Conservation (phyloP, 2,329 filamentous ascomycete genomes). For the Chaetomium strumarium region DNA sequence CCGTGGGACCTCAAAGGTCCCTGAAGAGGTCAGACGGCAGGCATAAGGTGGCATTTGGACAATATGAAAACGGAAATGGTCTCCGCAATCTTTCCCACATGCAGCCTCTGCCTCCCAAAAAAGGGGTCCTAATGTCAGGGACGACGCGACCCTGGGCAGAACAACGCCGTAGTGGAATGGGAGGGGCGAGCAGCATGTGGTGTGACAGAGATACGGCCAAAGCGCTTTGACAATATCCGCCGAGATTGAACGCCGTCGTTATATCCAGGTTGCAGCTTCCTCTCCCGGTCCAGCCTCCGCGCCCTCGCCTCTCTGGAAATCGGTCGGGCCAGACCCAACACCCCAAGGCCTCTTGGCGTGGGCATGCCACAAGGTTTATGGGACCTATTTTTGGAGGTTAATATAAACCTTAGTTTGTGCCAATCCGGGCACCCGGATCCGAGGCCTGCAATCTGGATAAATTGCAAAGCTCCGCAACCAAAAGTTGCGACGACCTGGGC, state of each 20-base stretch:
- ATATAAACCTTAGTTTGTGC: conserved; percentile 19
- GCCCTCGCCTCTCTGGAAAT: conserved; percentile 8
- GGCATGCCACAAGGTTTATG: neutral
- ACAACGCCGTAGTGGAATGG: neutral
- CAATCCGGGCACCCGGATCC: conserved; percentile 25
- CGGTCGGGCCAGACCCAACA: conserved; percentile 1
- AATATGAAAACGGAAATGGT: conserved; percentile 19
- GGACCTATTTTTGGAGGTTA: conserved; percentile 24
- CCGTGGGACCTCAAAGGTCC: conserved; percentile 5
- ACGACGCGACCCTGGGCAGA: conserved; percentile 2
- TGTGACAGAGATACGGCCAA: conserved; percentile 7
- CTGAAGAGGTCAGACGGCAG: conserved; percentile 5
- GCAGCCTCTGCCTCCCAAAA: neutral
- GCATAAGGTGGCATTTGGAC: conserved; percentile 17
- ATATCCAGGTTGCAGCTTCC: conserved; percentile 7
- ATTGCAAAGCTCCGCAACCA: conserved; percentile 23
- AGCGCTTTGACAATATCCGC: conserved; percentile 8
- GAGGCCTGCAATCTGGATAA: conserved; percentile 26
- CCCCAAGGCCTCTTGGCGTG: conserved; percentile 2
- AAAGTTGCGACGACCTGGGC: conserved; percentile 12
- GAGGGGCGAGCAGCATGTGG: conserved; percentile 1
- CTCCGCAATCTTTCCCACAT: conserved; percentile 8
- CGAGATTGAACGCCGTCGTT: conserved; percentile 16
- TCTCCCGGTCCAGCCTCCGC: conserved; percentile 9
- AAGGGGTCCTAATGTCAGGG: neutral